Evolutionary conservation across 2,329 filamentous ascomycete species (phyloP), one percentile per base, ranked within the genome.

Genomic region (Zarea fungicola): DNA sequence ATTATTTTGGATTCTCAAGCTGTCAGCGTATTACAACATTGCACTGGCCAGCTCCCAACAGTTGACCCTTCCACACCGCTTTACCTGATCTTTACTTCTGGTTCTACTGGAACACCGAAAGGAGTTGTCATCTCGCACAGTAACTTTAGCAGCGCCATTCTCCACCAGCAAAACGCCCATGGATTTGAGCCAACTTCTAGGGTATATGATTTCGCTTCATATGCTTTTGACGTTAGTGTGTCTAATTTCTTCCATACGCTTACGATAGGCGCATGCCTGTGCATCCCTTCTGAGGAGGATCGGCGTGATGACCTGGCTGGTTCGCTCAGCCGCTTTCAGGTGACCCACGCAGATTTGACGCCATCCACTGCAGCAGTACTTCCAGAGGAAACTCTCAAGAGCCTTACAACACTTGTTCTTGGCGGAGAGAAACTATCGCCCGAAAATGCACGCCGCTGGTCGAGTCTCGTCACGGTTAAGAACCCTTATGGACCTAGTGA

Each of bases 81-180:
- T 18, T 62, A 59, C 25, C 71, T 75, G 54, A 71, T 77, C 60
- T 78, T 77, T 53, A 78, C 75, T 16, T 76, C 73, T 5, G 75
- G 75, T 14, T 75, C 70, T 19, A 77, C 75, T 0, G 75, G 75
- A 5, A 63, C 61, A 18, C 75, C 75, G 2, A 78, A 76, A 60
- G 73, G 53, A 10, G 44, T 54, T 11, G 23, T 52, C 26, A 32
- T 52, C 16, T 37, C 48, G 3, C 48, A 52, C 18, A 7, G 18
- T 22, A 50, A 41, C 22, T 50, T 46, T 42, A 32, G 32, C 51
- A 57, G 57, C 46, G 48, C 54, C 1, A 59, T 60, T 8, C 62
- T 59, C 58, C 40, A 53, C 5, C 22, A 31, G 26, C 35, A 26
- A 21, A n/a, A 40, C 5, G 18, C 18, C 8, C 40, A 53, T 2